Evolutionary conservation across 345 rosid genomes (phyloP).

Genomic region (Salix purpurea): DNA sequence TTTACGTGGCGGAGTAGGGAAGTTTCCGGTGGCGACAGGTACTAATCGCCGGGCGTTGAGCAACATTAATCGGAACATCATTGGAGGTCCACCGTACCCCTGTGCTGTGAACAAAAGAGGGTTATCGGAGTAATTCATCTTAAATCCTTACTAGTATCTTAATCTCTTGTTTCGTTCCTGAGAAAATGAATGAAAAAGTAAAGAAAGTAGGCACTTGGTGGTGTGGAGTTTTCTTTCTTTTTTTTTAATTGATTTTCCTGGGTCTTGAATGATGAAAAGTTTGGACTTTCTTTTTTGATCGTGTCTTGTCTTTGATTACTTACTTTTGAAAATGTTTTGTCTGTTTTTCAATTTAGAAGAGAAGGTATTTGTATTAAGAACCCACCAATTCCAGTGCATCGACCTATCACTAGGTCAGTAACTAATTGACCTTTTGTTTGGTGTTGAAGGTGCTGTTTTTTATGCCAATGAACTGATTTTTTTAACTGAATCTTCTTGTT

Average conservation of each 20-base stretch:
- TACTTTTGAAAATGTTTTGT: not conserved
- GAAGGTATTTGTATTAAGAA: conserved; percentile 45
- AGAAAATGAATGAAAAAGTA: not conserved
- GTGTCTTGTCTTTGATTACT: not conserved
- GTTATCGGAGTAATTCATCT: conserved; percentile 47
- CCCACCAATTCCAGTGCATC: conserved; percentile 52
- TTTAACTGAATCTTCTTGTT: conserved; percentile 4
- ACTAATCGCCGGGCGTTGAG: conserved; percentile 73
- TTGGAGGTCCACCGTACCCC: conserved; percentile 59
- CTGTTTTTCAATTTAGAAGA: conserved; percentile 28
- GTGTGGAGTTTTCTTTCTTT: not conserved
- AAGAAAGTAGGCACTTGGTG: not conserved
- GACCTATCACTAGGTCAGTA: conserved; percentile 80
- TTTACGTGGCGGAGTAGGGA: conserved; percentile 51
- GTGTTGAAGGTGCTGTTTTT: not conserved
- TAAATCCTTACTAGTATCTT: conserved; percentile 1
- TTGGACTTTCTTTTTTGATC: not conserved
- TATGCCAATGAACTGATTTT: not conserved
- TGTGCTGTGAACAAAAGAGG: conserved; percentile 64
- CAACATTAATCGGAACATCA: conserved; percentile 57
- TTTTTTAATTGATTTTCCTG: not conserved
- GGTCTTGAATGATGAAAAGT: not conserved
- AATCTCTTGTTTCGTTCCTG: not conserved
- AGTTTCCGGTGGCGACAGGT: conserved; percentile 39
- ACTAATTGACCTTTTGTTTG: not conserved